These are phyloP conservation scores for Colletotrichum camelliae DNA, from an alignment of 2,329 filamentous ascomycete genomes.

Conservation along the genomic window DNA sequence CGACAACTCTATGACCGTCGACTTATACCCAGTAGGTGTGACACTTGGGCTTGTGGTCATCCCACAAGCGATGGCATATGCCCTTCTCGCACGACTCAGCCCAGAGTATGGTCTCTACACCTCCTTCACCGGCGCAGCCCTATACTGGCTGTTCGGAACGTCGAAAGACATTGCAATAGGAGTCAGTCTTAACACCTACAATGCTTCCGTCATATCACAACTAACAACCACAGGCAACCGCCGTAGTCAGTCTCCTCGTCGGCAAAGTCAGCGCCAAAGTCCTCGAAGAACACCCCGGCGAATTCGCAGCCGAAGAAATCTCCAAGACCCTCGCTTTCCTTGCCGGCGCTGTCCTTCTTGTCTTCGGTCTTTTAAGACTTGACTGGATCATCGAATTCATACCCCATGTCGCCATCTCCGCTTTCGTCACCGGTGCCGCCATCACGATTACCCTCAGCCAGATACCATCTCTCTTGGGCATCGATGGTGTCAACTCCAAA, in stretches of 20 bases:
- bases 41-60: slow-evolving; percentile 72
- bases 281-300: slow-evolving; percentile 35
- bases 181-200: slow-evolving; percentile 31
- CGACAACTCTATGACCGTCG: too few species aligned
- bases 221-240: slow-evolving; percentile 55
- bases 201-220: too few species aligned
- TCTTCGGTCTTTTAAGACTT: slow-evolving; percentile 53
- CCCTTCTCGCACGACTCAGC: slow-evolving; percentile 69
- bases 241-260: slow-evolving; percentile 56
- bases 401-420: slow-evolving; percentile 55
- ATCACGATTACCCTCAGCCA: slow-evolving; percentile 57
- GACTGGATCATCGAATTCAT: slow-evolving; percentile 63
- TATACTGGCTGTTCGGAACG: slow-evolving; percentile 86
- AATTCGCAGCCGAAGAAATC: slow-evolving; percentile 34
- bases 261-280: slow-evolving; percentile 49
- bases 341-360: slow-evolving; percentile 52
- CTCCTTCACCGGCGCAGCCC: slow-evolving; percentile 79
- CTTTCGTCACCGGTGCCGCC: slow-evolving; percentile 60
- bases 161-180: slow-evolving; percentile 88
- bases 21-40: slow-evolving; percentile 33
- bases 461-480: slow-evolving; percentile 55
- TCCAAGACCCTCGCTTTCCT: slow-evolving; percentile 55
- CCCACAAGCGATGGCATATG: slow-evolving; percentile 83
- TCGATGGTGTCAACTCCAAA: slow-evolving; percentile 54
- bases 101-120: slow-evolving; percentile 80